phyloP scores from a whole-genome alignment of 2,329 filamentous ascomycete species.

The Iodosphaeria phyllophila region DNA sequence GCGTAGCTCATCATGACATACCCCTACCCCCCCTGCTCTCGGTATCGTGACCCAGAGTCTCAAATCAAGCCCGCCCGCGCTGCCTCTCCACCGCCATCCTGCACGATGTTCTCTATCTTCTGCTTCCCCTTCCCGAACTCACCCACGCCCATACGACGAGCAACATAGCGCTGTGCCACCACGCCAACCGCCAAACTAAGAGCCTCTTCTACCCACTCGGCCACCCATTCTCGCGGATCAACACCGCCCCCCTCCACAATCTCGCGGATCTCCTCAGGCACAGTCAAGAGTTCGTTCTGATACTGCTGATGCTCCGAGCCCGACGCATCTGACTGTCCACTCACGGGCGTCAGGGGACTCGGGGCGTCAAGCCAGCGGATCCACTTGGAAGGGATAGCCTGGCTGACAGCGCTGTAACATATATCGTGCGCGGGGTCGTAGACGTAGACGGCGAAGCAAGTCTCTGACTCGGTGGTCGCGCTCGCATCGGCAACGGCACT shows the following conservation, averaged over 20 bases:
- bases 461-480: slow-evolving; percentile 38
- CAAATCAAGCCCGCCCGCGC: slow-evolving; percentile 37
- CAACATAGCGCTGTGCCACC: slow-evolving; percentile 88
- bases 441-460: slow-evolving; percentile 62
- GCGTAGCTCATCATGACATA: too few species aligned
- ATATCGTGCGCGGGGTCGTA: slow-evolving; percentile 85
- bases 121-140: slow-evolving; percentile 42
- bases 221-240: slow-evolving; percentile 90
- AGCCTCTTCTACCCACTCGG: slow-evolving; percentile 89
- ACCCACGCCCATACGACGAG: slow-evolving; percentile 83
- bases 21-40: too few species aligned
- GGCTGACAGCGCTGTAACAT: slow-evolving; percentile 66
- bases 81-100: slow-evolving; percentile 38
- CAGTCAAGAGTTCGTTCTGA: slow-evolving; percentile 16
- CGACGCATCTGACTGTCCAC: slow-evolving; percentile 25
- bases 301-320: too few species aligned
- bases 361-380: slow-evolving; percentile 77
- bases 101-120: slow-evolving; percentile 33
- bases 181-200: slow-evolving; percentile 63
- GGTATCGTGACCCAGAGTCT: too few species aligned
- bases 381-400: slow-evolving; percentile 72
- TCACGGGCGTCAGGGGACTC: slow-evolving; percentile 31
- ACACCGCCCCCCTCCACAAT: slow-evolving; percentile 62
- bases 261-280: slow-evolving; percentile 72
- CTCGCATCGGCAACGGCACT: slow-evolving; percentile 29